phyloP scores from a whole-genome alignment of 1,284 basidiomycete species.

The Pisolithus thermaeus region DNA sequence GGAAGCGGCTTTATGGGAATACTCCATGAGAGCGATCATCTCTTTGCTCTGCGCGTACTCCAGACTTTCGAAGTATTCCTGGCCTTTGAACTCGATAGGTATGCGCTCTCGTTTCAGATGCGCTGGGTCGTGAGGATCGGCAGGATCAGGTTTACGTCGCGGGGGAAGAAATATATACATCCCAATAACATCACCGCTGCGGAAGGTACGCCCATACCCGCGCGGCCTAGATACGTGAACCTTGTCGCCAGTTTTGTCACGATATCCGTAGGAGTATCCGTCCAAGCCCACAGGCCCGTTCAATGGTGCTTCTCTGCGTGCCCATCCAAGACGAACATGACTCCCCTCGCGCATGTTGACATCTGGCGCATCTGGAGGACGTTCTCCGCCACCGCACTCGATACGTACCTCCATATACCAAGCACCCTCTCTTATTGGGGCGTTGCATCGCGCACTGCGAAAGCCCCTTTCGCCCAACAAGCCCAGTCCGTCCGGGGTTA shows the following conservation, averaged over 20 bases:
- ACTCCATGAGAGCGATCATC: constrained; percentile 85
- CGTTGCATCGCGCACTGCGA: constrained; percentile 84
- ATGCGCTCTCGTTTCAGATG: constrained; percentile 82
- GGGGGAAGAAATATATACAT: constrained; percentile 89
- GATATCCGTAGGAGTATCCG: constrained; percentile 87
- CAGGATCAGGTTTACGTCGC: constrained; percentile 45
- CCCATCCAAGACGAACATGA: constrained; percentile 91
- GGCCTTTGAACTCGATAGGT: constrained; percentile 93
- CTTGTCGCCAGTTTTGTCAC: constrained; percentile 91
- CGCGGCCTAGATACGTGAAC: constrained; percentile 79
- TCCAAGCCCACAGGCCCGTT: constrained; percentile 93
- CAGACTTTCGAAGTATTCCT: constrained; percentile 92
- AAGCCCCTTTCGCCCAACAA: constrained; percentile 86
- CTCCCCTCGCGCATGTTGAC: constrained; percentile 56
- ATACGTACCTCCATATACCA: constrained; percentile 95
- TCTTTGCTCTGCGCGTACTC: constrained; percentile 92
- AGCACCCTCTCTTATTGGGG: constrained; percentile 82
- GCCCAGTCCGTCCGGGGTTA: constrained; percentile 77
- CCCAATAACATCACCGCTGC: constrained; percentile 86
- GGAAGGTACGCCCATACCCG: constrained; percentile 72
- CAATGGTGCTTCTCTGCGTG: constrained; percentile 83
- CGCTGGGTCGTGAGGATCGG: constrained; percentile 67
- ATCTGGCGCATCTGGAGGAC: constrained; percentile 33
- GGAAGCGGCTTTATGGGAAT: constrained; percentile 50
- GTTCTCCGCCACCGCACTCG: constrained; percentile 70